Percentiles rank a stretch among this genome's conserved stretches.
Evolutionary conservation across 768 basidiomycete genomes (phyloP).

Genomic region (Trametes coccinea): DNA sequence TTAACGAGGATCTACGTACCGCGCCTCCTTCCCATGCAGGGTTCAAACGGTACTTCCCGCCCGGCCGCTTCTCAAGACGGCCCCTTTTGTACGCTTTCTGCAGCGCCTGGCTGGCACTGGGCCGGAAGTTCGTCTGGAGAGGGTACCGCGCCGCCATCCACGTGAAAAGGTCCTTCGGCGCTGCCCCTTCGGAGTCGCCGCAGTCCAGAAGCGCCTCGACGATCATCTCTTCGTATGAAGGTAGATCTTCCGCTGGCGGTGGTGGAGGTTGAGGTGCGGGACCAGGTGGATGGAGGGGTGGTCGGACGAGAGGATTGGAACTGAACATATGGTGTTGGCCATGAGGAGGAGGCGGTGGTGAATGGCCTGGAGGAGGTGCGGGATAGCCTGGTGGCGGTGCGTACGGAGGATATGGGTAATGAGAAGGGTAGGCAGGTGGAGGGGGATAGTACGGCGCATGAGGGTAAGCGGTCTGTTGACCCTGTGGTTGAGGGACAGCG

Average conservation of each 20-base stretch:
- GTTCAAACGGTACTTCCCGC: constrained; percentile 76
- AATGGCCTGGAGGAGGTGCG: constrained; percentile 35
- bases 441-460: constrained; percentile 67
- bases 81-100: constrained; percentile 86
- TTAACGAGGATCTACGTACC: constrained; percentile 45
- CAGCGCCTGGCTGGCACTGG: constrained; percentile 85
- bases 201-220: constrained; percentile 72
- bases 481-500: constrained; percentile 27
- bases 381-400: constrained; percentile 34
- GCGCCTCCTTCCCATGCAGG: constrained; percentile 79
- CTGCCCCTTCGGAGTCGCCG: constrained; percentile 70
- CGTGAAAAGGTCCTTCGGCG: constrained; percentile 79
- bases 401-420: constrained; percentile 35
- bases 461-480: constrained; percentile 55
- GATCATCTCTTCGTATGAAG: constrained; percentile 92
- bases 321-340: constrained; percentile 29
- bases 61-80: constrained; percentile 71
- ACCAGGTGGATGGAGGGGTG: constrained; percentile 31
- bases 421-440: constrained; percentile 44
- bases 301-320: constrained; percentile 29
- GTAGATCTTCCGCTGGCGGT: constrained; percentile 54
- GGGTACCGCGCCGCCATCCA: constrained; percentile 87
- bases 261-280: constrained; percentile 32
- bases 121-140: constrained; percentile 84
- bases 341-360: constrained; percentile 35